Conservation (phyloP, 2,329 filamentous ascomycete species). For the Paracamarosporium sp. region DNA sequence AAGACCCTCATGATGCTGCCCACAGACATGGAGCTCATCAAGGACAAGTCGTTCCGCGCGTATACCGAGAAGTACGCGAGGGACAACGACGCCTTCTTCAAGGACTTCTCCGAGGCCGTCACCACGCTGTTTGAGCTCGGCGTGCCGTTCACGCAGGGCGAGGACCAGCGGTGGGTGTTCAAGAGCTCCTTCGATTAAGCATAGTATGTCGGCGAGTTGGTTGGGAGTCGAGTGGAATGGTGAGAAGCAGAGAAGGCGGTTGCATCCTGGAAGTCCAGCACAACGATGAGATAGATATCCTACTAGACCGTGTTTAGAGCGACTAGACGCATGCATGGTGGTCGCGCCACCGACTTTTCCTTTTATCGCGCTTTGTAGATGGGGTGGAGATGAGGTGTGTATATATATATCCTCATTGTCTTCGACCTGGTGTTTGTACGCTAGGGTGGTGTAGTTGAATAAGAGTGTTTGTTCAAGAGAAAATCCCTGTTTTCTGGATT, state of each 20-base stretch:
- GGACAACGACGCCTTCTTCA: slow-evolving; percentile 91
- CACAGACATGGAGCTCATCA: slow-evolving; percentile 83
- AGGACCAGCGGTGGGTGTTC: slow-evolving; percentile 54
- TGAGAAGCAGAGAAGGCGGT: not conserved
- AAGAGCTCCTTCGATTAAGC: slow-evolving; percentile 52
- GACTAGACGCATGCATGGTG: slow-evolving; percentile 1
- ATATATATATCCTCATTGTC: too few relatives aligned
- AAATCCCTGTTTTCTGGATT: too few relatives aligned
- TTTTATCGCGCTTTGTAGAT: not conserved
- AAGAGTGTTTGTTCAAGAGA: too few relatives aligned
- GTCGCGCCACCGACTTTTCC: slow-evolving; percentile 22
- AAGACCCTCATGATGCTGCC: slow-evolving; percentile 98
- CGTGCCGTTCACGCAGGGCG: slow-evolving; percentile 75
- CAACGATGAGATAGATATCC: slow-evolving; percentile 42
- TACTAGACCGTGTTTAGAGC: slow-evolving; percentile 27
- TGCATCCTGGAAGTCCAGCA: slow-evolving; percentile 17
- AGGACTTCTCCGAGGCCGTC: slow-evolving; percentile 83
- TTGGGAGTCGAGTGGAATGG: slow-evolving; percentile 1
- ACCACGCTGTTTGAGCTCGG: slow-evolving; percentile 90
- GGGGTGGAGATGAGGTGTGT: too few relatives aligned
- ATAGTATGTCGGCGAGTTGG: too few relatives aligned
- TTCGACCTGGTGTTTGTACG: too few relatives aligned
- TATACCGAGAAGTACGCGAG: slow-evolving; percentile 88
- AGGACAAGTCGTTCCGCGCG: slow-evolving; percentile 85
- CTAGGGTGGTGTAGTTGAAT: too few relatives aligned